Evolutionary conservation across 139 green algal species (phyloP), one percentile per base, ranked within the genome.

Genomic region (Pseudopediastrum boryanum): DNA sequence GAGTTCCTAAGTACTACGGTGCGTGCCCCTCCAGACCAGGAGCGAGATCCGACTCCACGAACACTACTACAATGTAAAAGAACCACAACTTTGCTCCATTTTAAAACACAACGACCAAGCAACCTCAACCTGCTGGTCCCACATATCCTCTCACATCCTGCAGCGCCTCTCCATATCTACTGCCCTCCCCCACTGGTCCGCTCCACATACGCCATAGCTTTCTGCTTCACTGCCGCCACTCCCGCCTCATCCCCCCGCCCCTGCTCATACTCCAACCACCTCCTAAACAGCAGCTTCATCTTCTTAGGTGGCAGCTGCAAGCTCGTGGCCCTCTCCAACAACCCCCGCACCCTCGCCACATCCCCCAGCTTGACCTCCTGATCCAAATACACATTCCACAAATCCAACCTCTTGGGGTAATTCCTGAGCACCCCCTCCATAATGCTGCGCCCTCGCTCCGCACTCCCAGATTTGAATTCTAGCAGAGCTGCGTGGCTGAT

Each of bases 381-480:
- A 79, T 99, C 96, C 1, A 98, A 77, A 86, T 98, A 99, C 2
- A 98, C 82, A 79, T 86, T 95, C 96, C 96, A 98, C 29, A 99
- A 78, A 84, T 99, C 96, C n/a, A 94, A 81, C 21, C 96, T 89
- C 79, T 94, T 94, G 44, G 96, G 96, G 88, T 98, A 95, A 85
- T 94, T 96, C 12, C 88, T 83, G 73, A 99, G 85, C 65, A 98
- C 82, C 13, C 90, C 86, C 85, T 99, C 96, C 66, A 98, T 91
- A 0, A 99, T 85, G 54, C 85, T 88, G 58, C 96, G 90, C 9
- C 90, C 94, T 0, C 89, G 83, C 85, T 98, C 94, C 29, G 87
- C 39, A 19, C 29, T 79, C 35, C 94, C 93, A 0, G 81, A 3
- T 25, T 78, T 73, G 85, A 98, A 98, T 86, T 99, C 94, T 58